Evolutionary conservation across 805 yeast genomes (phyloP).

Genomic region (Lipomyces spencermartinsiae): DNA sequence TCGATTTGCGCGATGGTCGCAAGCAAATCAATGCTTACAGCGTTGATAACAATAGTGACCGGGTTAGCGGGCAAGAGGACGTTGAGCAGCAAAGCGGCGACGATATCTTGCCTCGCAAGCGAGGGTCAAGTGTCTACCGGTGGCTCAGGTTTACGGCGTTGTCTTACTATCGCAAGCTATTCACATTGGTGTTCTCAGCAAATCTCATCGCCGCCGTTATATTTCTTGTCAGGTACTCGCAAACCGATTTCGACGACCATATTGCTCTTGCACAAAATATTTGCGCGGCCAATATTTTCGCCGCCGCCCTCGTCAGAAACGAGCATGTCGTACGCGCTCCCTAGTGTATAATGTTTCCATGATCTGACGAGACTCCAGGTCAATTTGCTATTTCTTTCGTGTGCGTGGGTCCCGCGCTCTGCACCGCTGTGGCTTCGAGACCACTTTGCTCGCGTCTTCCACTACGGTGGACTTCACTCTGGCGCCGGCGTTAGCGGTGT

Average conservation of each 20-base stretch:
- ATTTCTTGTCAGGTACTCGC: neutral
- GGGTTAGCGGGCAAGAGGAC: neutral
- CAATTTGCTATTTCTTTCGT: neutral
- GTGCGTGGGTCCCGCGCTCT: neutral
- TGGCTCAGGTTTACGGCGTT: neutral
- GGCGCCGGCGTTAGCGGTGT: neutral
- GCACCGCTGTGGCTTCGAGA: conserved; percentile 1
- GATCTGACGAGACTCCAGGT: neutral
- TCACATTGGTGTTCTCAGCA: neutral
- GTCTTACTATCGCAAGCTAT: conserved; percentile 2
- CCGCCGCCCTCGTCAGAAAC: neutral
- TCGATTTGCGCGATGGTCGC: neutral
- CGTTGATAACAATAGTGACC: neutral
- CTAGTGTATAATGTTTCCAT: neutral
- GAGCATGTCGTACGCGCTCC: neutral
- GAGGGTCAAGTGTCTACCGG: neutral
- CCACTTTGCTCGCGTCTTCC: neutral
- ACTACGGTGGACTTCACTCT: conserved; percentile 4
- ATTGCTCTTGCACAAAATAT: neutral
- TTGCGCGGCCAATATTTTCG: neutral
- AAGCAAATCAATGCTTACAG: neutral
- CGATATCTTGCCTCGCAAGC: neutral
- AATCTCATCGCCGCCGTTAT: neutral
- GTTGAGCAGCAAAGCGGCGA: neutral
- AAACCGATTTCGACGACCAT: neutral